Conservation (phyloP, 169 alveolate genomes). For the Pseudocohnilembus persalinus region DNA sequence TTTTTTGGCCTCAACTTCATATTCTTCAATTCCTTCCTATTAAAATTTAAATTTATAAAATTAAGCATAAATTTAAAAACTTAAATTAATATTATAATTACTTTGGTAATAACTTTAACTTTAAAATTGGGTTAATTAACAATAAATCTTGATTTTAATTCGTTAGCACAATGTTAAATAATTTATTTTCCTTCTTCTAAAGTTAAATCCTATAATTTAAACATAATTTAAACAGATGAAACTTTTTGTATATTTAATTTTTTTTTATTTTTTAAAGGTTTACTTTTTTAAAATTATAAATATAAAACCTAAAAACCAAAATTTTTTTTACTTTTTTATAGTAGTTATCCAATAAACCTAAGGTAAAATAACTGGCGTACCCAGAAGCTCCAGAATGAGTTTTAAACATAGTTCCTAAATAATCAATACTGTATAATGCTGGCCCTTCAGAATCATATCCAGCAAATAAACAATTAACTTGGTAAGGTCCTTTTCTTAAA, state of each 20-base stretch:
- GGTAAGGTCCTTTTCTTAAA: slow-evolving; percentile 63
- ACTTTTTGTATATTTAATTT: no score
- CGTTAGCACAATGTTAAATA: not conserved
- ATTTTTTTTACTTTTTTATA: slow-evolving; percentile 40
- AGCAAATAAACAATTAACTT: slow-evolving; percentile 59
- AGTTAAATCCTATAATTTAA: not conserved
- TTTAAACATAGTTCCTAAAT: slow-evolving; percentile 66
- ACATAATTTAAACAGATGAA: no score
- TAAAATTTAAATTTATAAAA: no score
- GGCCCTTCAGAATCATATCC: slow-evolving; percentile 70
- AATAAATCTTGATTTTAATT: not conserved
- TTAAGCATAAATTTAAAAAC: not conserved
- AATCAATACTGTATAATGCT: slow-evolving; percentile 71
- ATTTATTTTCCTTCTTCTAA: not conserved
- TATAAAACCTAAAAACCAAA: no score
- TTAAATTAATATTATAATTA: no score
- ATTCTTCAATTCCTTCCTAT: not conserved
- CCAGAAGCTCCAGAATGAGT: slow-evolving; percentile 76
- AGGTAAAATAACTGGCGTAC: slow-evolving; percentile 68
- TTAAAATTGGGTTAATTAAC: not conserved
- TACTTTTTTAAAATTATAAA: no score
- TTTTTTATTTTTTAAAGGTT: no score
- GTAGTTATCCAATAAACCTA: slow-evolving; percentile 65
- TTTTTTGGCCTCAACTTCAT: not conserved
- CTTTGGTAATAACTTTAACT: not conserved